These are phyloP conservation scores for Penicillium sp. DNA, from an alignment of 2,329 filamentous ascomycete genomes.

Conservation along the genomic window DNA sequence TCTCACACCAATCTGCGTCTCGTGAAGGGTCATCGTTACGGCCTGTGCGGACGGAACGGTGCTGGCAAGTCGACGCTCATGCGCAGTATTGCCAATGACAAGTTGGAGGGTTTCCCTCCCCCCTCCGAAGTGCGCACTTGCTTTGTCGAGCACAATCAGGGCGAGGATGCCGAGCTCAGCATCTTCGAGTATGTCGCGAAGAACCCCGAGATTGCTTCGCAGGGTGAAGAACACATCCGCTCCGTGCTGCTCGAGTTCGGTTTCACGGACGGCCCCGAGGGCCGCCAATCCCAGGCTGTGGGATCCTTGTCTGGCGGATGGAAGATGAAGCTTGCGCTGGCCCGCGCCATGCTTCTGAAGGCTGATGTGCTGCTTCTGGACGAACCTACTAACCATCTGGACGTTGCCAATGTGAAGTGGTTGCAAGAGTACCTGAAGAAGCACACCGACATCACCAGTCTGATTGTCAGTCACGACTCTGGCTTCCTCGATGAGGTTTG, in stretches of 20 bases:
- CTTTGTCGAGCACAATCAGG: conserved; percentile 99
- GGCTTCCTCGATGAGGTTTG: conserved; percentile 95
- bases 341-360: conserved; percentile 90
- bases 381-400: conserved; percentile 98
- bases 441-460: conserved; percentile 92
- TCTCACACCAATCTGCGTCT: conserved; percentile 93
- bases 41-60: conserved; percentile 93
- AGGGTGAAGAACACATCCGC: conserved; percentile 74
- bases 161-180: conserved; percentile 91
- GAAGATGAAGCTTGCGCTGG: conserved; percentile 99
- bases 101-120: conserved; percentile 92
- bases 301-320: conserved; percentile 95
- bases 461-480: conserved; percentile 98
- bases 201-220: conserved; percentile 75
- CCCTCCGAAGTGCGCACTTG: conserved; percentile 91
- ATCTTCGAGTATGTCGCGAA: conserved; percentile 90
- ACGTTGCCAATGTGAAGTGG: conserved; percentile 95
- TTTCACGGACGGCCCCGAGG: conserved; percentile 83
- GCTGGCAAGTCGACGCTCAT: conserved; percentile 98
- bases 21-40: conserved; percentile 94
- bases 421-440: conserved; percentile 88
- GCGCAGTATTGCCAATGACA: conserved; percentile 90
- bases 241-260: conserved; percentile 84
- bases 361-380: conserved; percentile 95
- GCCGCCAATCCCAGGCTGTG: conserved; percentile 81